A percentile compares a stretch with the other conserved stretches of the same genome.
Conservation (phyloP, 352 stramenopile species). For the Phytophthora pluvialis region DNA sequence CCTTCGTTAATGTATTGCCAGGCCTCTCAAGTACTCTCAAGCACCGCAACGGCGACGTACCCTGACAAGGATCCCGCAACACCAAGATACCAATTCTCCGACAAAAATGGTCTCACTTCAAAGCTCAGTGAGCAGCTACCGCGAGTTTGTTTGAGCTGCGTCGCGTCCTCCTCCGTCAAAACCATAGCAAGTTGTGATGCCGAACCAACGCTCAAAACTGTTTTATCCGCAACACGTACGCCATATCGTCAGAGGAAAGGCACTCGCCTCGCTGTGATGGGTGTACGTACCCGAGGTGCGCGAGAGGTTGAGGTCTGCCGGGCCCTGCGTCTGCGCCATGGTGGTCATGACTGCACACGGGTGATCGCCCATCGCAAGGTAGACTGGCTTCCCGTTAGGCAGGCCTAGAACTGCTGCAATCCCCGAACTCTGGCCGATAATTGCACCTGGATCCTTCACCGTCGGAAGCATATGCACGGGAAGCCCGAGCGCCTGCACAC, state of each 20-base stretch:
- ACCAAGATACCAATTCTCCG: constrained; percentile 48
- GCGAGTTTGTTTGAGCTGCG: constrained; percentile 19
- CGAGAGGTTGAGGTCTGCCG: constrained; percentile 35
- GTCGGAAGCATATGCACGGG: constrained; percentile 52
- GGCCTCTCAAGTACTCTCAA: background rate
- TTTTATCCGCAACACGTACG: background rate
- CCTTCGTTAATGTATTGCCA: background rate
- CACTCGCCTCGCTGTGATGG: background rate
- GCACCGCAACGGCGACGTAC: constrained; percentile 27
- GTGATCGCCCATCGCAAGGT: constrained; percentile 74
- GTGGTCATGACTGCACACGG: constrained; percentile 64
- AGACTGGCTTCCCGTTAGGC: constrained; percentile 39
- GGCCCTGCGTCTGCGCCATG: constrained; percentile 31
- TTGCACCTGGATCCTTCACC: constrained; percentile 45
- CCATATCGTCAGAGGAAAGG: constrained; percentile 2
- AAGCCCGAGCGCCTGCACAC: constrained; percentile 58
- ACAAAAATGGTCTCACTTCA: constrained; percentile 70
- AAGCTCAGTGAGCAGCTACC: constrained; percentile 47
- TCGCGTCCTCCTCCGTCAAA: constrained; percentile 42
- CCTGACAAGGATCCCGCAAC: constrained; percentile 71
- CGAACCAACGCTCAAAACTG: constrained; percentile 78
- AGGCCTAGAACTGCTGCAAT: constrained; percentile 35
- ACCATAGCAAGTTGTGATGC: constrained; percentile 75
- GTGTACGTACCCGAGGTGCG: constrained; percentile 33
- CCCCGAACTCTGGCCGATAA: constrained; percentile 45